These are phyloP conservation scores for Nematodospora valgi DNA, from an alignment of 805 yeast species.

Conservation along the genomic window DNA sequence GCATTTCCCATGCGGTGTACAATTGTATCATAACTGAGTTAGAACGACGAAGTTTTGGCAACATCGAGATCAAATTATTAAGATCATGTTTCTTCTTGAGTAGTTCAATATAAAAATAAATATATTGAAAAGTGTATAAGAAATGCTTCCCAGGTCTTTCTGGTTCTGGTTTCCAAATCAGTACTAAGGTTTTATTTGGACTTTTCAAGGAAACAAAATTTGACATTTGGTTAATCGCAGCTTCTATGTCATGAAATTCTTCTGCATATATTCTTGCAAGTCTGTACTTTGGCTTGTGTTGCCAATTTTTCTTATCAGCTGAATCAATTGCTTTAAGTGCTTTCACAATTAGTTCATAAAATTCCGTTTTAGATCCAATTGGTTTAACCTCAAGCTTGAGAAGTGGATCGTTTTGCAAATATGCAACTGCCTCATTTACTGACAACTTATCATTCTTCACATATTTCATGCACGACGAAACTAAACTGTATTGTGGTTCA, in stretches of 20 bases:
- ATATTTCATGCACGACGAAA: slow-evolving; percentile 58
- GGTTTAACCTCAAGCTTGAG: slow-evolving; percentile 6
- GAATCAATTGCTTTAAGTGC: slow-evolving; percentile 46
- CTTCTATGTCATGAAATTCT: slow-evolving; percentile 47
- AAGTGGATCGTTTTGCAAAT: slow-evolving; percentile 37
- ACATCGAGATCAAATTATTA: slow-evolving; percentile 53
- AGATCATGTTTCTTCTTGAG: slow-evolving; percentile 54
- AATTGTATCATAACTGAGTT: slow-evolving; percentile 73
- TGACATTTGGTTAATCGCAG: slow-evolving; percentile 64
- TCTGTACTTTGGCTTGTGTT: slow-evolving; percentile 77
- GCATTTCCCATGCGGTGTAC: slow-evolving; percentile 61
- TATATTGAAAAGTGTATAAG: slow-evolving; percentile 68
- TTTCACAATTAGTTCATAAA: slow-evolving; percentile 40
- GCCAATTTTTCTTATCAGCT: slow-evolving; percentile 85
- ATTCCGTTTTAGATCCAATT: slow-evolving; percentile 14
- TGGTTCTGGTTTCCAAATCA: slow-evolving; percentile 89
- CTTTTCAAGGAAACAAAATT: slow-evolving; percentile 62
- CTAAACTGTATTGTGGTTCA: slow-evolving; percentile 74
- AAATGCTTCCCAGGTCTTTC: slow-evolving; percentile 95
- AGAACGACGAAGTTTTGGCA: slow-evolving; percentile 73
- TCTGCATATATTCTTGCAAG: slow-evolving; percentile 60
- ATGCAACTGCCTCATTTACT: slow-evolving; percentile 33
- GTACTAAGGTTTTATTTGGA: slow-evolving; percentile 66
- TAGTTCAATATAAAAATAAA: slow-evolving; percentile 58
- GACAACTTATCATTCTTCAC: slow-evolving; percentile 35